These are phyloP conservation scores for Raffaelea albimanens DNA, from an alignment of 2,329 filamentous ascomycete genomes.

Conservation along the genomic window DNA sequence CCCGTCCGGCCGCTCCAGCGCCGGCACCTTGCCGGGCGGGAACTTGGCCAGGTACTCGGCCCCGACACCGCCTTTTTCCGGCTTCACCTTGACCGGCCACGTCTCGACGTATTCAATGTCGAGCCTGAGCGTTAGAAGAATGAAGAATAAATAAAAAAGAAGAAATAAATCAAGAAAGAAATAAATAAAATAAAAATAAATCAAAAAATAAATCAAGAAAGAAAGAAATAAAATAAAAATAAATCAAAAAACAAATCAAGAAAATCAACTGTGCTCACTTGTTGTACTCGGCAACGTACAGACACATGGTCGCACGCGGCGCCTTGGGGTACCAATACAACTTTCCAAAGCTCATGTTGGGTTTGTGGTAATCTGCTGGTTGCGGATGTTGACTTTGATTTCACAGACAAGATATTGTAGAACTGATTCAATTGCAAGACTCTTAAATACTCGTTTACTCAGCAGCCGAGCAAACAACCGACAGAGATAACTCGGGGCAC, in stretches of 20 bases:
- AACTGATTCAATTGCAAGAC: too few species aligned
- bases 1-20: constrained; percentile 36
- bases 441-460: too few species aligned
- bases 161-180: too few species aligned
- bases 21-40: constrained; percentile 41
- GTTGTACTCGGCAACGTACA: constrained; percentile 1
- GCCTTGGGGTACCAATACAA: constrained; percentile 3
- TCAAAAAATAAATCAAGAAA: background rate
- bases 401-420: too few species aligned
- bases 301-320: constrained; percentile 2
- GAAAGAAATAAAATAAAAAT: background rate
- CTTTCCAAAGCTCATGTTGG: constrained; percentile 2
- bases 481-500: too few species aligned
- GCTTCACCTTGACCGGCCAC: constrained; percentile 1
- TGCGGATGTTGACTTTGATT: too few species aligned
- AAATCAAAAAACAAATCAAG: background rate
- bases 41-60: constrained; percentile 38
- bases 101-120: constrained; percentile 1
- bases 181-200: too few species aligned
- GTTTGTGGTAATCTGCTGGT: too few species aligned
- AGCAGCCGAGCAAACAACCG: too few species aligned
- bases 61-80: constrained; percentile 1
- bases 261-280: background rate
- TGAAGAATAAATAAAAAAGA: background rate
- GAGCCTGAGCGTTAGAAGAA: background rate